phyloP scores from a whole-genome alignment of 2,329 filamentous ascomycete species.

The Pseudogymnoascus verrucosus region DNA sequence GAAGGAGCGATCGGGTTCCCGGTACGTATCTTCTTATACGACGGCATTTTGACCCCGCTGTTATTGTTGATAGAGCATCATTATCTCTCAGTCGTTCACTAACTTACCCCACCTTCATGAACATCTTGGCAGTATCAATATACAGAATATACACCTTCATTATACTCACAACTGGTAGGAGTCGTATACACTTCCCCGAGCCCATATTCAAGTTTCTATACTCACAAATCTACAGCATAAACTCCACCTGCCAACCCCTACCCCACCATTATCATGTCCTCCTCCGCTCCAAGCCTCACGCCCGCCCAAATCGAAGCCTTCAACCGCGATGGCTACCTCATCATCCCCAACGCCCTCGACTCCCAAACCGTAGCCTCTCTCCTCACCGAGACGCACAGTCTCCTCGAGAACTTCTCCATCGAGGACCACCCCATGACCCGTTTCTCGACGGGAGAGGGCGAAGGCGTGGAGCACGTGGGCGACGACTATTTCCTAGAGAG shows the following conservation, averaged over 20 bases:
- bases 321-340: conserved; percentile 77
- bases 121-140: neutral
- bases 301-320: conserved; percentile 64
- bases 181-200: neutral
- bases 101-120: neutral
- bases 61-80: neutral
- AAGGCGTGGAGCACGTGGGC: conserved; percentile 65
- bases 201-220: neutral
- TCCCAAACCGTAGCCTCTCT: conserved; percentile 58
- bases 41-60: neutral
- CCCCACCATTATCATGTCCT: neutral
- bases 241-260: neutral
- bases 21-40: neutral
- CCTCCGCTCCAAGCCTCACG: conserved; percentile 48
- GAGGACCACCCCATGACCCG: conserved; percentile 82
- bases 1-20: neutral
- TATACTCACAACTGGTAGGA: neutral
- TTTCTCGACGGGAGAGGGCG: conserved; percentile 76
- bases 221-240: neutral
- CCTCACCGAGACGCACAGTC: conserved; percentile 62
- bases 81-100: neutral
- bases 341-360: conserved; percentile 70
- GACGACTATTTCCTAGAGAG: conserved; percentile 90
- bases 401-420: conserved; percentile 72
- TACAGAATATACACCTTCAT: neutral